Percentiles rank a stretch among this genome's conserved stretches.
Evolutionary conservation across 257 asterid genomes (phyloP).

Genomic region (Lavandula angustifolia): DNA sequence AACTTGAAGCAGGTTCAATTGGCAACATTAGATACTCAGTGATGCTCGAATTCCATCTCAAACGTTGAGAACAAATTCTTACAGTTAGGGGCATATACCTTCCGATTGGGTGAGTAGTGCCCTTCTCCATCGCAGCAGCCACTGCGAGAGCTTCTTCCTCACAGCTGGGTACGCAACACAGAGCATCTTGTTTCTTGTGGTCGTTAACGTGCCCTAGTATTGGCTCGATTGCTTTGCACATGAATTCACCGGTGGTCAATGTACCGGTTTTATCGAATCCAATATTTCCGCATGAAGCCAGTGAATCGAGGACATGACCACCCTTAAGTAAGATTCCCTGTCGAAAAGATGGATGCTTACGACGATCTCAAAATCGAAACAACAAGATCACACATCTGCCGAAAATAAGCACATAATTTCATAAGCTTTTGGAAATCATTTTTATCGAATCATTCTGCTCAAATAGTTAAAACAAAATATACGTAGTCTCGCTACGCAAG

Average conservation of each 20-base stretch:
- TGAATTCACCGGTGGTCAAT: constrained; percentile 92
- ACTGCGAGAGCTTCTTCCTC: constrained; percentile 99
- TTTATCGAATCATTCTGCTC: neutral
- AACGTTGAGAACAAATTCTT: neutral
- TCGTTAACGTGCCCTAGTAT: constrained; percentile 75
- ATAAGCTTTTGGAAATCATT: neutral
- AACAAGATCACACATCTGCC: neutral
- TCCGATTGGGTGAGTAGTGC: constrained; percentile 99
- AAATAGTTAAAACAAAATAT: constrained; percentile 6
- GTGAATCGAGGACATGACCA: constrained; percentile 89
- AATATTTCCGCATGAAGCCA: constrained; percentile 89
- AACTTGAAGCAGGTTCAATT: neutral
- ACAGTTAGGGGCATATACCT: constrained; percentile 45
- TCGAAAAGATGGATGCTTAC: constrained; percentile 27
- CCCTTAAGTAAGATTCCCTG: constrained; percentile 99
- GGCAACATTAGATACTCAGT: constrained; percentile 9
- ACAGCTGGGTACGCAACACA: constrained; percentile 91
- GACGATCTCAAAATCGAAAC: constrained; percentile 20
- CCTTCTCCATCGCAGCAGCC: constrained; percentile 99
- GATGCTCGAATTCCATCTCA: constrained; percentile 2
- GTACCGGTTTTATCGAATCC: constrained; percentile 99
- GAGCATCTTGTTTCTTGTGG: constrained; percentile 42
- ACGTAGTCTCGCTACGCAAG: constrained; percentile 6
- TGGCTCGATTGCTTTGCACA: constrained; percentile 98
- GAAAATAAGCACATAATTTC: neutral